These are phyloP conservation scores for Exophiala alcalophila DNA, from an alignment of 2,329 filamentous ascomycete genomes.

Conservation along the genomic window DNA sequence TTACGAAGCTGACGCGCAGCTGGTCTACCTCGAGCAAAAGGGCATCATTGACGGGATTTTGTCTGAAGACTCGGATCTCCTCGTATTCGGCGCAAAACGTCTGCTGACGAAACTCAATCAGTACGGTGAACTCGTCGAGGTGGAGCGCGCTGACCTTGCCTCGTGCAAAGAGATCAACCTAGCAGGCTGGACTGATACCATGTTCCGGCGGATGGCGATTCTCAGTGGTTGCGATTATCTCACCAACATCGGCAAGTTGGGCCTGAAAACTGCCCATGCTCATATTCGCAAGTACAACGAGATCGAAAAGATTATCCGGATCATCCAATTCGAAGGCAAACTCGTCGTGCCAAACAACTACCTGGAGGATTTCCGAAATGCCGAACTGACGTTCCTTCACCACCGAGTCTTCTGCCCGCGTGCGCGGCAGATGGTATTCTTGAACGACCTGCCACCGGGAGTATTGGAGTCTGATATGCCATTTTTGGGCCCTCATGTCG, in stretches of 20 bases:
- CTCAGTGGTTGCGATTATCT: slow-evolving; percentile 95
- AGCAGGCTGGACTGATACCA: slow-evolving; percentile 84
- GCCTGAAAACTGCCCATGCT: slow-evolving; percentile 88
- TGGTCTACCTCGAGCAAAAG: slow-evolving; percentile 86
- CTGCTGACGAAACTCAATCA: slow-evolving; percentile 92
- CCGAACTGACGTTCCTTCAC: slow-evolving; percentile 88
- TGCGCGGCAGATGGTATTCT: slow-evolving; percentile 66
- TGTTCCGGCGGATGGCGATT: slow-evolving; percentile 95
- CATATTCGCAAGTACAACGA: slow-evolving; percentile 87
- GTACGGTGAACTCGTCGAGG: slow-evolving; percentile 88
- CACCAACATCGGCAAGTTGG: slow-evolving; percentile 77
- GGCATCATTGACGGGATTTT: slow-evolving; percentile 83
- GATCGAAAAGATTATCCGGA: slow-evolving; percentile 75
- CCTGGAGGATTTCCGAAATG: slow-evolving; percentile 74
- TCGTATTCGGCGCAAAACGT: slow-evolving; percentile 90
- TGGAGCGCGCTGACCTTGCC: slow-evolving; percentile 84
- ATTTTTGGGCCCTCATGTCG: slow-evolving; percentile 74
- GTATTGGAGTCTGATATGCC: slow-evolving; percentile 68
- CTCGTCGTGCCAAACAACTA: slow-evolving; percentile 78
- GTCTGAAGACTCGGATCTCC: slow-evolving; percentile 91
- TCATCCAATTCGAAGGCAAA: slow-evolving; percentile 86
- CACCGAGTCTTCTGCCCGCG: slow-evolving; percentile 90
- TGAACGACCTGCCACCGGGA: slow-evolving; percentile 64
- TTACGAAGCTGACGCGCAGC: slow-evolving; percentile 95
- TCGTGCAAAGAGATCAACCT: slow-evolving; percentile 83